Conservation (phyloP, 148 eudicot species). For the Rhododendron vialii region DNA sequence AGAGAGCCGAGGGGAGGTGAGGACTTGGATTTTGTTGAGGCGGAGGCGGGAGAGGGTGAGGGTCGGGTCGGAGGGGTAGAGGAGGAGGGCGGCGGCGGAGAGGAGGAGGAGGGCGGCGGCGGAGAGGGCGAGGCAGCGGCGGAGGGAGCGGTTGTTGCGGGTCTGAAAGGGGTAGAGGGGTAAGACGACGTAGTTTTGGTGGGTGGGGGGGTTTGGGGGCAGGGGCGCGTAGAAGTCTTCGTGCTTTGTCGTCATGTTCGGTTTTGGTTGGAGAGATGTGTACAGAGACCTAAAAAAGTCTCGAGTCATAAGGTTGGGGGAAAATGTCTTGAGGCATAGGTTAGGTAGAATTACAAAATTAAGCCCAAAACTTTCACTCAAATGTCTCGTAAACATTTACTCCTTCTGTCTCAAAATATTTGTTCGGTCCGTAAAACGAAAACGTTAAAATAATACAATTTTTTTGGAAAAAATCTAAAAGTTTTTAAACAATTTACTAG, state of each 20-base stretch:
- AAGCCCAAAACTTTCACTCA: no score
- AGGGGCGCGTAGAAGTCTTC: conserved; percentile 15
- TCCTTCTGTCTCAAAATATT: no score
- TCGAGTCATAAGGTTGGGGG: no score
- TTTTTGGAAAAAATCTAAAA: no score
- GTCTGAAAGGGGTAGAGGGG: conserved; percentile 13
- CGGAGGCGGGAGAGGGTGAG: conserved; percentile 37
- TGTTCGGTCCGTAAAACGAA: no score
- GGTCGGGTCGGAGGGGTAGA: conserved; percentile 48
- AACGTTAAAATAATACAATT: no score
- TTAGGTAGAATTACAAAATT: no score
- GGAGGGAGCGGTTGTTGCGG: conserved; percentile 7
- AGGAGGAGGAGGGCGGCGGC: conserved; percentile 13
- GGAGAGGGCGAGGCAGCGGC: conserved; percentile 7
- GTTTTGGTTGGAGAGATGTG: not conserved
- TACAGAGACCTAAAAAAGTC: no score
- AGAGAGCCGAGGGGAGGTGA: conserved; percentile 30
- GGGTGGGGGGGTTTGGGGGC: conserved; percentile 11
- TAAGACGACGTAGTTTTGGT: conserved; percentile 24
- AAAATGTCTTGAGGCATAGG: no score
- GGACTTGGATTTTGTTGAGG: conserved; percentile 31
- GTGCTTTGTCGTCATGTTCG: not conserved
- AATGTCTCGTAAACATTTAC: no score
- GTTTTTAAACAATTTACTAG: no score
- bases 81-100: conserved; percentile 17